phyloP scores from a whole-genome alignment of 192 early-diverging fungal genomes.

The Cladochytrium replicatum region DNA sequence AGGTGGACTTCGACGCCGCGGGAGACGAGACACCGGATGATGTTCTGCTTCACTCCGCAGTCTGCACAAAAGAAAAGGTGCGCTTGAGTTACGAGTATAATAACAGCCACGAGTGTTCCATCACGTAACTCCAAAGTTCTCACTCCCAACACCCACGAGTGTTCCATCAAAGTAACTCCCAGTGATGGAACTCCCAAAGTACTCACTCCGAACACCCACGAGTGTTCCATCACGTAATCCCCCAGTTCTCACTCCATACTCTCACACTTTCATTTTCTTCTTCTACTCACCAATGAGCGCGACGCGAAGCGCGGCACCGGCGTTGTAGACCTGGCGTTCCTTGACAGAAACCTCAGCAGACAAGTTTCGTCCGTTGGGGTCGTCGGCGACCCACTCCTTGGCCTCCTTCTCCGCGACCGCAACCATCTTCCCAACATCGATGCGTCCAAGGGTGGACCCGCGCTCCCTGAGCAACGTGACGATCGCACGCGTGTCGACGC shows the following conservation, averaged over 20 bases:
- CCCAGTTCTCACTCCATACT: background rate
- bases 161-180: too few species aligned
- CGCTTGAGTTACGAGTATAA: background rate
- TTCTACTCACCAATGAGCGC: constrained; percentile 44
- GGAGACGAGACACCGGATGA: constrained; percentile 67
- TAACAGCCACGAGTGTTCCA: too few species aligned
- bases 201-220: too few species aligned
- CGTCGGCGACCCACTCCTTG: constrained; percentile 35
- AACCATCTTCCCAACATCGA: constrained; percentile 54
- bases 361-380: constrained; percentile 68
- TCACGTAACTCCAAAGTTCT: too few species aligned
- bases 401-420: constrained; percentile 22
- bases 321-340: constrained; percentile 60
- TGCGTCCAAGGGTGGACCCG: constrained; percentile 75
- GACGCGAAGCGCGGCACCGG: constrained; percentile 66
- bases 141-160: too few species aligned
- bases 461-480: constrained; percentile 73
- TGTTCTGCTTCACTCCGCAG: constrained; percentile 91
- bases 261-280: background rate
- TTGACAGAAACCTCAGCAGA: constrained; percentile 73
- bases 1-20: constrained; percentile 79
- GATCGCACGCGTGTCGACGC: constrained; percentile 87
- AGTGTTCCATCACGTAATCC: background rate
- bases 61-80: constrained; percentile 32
- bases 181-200: too few species aligned